Percentiles rank a stretch among this genome's conserved stretches.
Evolutionary conservation across 495 filamentous ascomycete species (phyloP).

Genomic region (Lasiosphaeria ovina): DNA sequence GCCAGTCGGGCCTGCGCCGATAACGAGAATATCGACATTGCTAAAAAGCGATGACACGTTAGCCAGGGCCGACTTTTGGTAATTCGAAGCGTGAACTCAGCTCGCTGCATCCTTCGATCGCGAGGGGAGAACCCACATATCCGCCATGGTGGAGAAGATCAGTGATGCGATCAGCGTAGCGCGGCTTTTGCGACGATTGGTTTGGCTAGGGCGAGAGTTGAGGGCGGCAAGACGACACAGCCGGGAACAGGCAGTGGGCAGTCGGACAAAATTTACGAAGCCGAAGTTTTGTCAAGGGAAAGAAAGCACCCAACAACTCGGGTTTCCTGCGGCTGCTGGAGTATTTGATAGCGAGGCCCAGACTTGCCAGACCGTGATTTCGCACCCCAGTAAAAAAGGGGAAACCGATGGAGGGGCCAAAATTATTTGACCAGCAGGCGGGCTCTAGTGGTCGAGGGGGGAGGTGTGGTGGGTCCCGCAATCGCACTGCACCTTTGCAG

Average conservation of each 20-base stretch:
- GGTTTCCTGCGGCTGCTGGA: slow-evolving; percentile 17
- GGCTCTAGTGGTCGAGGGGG: slow-evolving; percentile 8
- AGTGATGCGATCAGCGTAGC: background rate
- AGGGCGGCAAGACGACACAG: background rate
- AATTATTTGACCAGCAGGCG: slow-evolving; percentile 15
- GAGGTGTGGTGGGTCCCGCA: slow-evolving; percentile 4
- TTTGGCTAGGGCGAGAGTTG: background rate
- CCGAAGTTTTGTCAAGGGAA: background rate
- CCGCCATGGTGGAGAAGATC: slow-evolving; percentile 31
- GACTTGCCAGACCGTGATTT: background rate
- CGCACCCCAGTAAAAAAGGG: slow-evolving; percentile 15
- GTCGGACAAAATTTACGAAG: background rate
- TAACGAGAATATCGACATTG: slow-evolving; percentile 94
- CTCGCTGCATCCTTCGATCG: background rate
- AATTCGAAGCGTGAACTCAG: background rate
- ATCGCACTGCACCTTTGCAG: slow-evolving; percentile 7
- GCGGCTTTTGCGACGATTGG: background rate
- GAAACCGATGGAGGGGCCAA: slow-evolving; percentile 21
- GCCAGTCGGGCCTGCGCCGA: slow-evolving; percentile 96
- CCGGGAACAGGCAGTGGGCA: background rate
- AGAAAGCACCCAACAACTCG: slow-evolving; percentile 2
- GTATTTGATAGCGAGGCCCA: slow-evolving; percentile 18
- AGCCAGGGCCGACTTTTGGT: slow-evolving; percentile 12
- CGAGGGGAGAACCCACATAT: slow-evolving; percentile 29
- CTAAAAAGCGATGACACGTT: slow-evolving; percentile 41